Conservation (phyloP, 345 rosid species). For the Anacardium occidentale region DNA sequence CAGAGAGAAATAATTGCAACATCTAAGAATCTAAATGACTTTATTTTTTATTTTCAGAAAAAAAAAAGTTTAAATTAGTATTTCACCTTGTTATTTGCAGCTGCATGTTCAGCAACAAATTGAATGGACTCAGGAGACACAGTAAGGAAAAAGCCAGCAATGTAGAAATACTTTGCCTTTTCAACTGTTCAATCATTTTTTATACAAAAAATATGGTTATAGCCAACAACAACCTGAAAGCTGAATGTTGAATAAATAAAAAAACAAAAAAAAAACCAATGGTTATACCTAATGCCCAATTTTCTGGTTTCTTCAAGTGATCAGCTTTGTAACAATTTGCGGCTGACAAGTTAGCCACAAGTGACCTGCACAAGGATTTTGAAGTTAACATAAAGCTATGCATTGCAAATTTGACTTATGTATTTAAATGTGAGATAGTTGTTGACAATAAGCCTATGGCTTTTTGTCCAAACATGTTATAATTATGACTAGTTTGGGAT, state of each 20-base stretch:
- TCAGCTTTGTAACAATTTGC: slow-evolving; percentile 94
- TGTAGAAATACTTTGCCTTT: slow-evolving; percentile 81
- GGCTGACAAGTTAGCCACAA: slow-evolving; percentile 85
- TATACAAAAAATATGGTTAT: not conserved
- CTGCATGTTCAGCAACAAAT: slow-evolving; percentile 88
- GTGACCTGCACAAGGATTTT: slow-evolving; percentile 49
- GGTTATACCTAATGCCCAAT: slow-evolving; percentile 83
- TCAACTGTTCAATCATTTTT: slow-evolving; percentile 55
- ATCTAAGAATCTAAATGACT: not conserved
- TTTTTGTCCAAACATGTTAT: no score
- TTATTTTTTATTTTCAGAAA: not conserved
- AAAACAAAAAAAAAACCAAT: not conserved
- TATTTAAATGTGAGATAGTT: no score
- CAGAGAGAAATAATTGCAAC: slow-evolving; percentile 1
- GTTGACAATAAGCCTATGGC: no score
- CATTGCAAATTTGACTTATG: no score
- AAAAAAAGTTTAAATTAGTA: not conserved
- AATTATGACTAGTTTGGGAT: no score
- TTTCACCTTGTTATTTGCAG: slow-evolving; percentile 82
- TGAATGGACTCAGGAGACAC: slow-evolving; percentile 90
- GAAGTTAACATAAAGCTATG: not conserved
- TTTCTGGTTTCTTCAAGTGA: slow-evolving; percentile 87
- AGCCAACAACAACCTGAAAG: not conserved
- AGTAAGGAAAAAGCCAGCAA: slow-evolving; percentile 96
- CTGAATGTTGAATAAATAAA: not conserved